Percentiles rank a stretch among this genome's conserved stretches.
Conservation (phyloP, 148 eudicot genomes). For the Linanthus parryae region DNA sequence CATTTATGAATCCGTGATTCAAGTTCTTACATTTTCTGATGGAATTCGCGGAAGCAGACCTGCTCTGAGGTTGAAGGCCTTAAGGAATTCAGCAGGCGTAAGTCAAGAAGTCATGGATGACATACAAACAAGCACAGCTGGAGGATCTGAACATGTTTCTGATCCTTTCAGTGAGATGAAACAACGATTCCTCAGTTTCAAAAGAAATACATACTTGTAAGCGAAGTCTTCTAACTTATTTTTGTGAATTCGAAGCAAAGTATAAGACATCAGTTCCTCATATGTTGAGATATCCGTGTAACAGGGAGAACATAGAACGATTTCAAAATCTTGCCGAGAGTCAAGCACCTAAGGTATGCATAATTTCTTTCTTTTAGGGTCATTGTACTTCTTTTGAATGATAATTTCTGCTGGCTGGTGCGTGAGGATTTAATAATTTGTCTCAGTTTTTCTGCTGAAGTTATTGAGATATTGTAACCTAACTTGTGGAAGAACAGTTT, state of each 20-base stretch:
- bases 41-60: conserved; percentile 32
- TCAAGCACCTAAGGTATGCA: conserved; percentile 75
- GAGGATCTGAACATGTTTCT: conserved; percentile 16
- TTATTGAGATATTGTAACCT: conserved; percentile 23
- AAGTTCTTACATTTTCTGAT: conserved; percentile 6
- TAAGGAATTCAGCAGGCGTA: conserved; percentile 28
- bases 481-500: conserved; percentile 56
- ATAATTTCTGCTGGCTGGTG: too few species aligned
- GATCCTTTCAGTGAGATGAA: conserved; percentile 54
- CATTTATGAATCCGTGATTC: too few species aligned
- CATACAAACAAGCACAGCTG: conserved; percentile 21
- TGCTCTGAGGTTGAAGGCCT: conserved; percentile 45
- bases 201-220: conserved; percentile 76
- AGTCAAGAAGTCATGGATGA: conserved; percentile 28
- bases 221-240: too few species aligned
- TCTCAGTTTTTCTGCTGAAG: too few species aligned
- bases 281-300: too few species aligned
- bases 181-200: conserved; percentile 64
- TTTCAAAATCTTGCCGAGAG: conserved; percentile 59
- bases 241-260: too few species aligned
- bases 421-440: too few species aligned
- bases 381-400: too few species aligned
- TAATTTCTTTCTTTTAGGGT: background rate
- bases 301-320: conserved; percentile 62
- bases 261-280: too few species aligned